Evolutionary conservation across 106 monocot genomes (phyloP).

Genomic region (Dendrobium officinale): DNA sequence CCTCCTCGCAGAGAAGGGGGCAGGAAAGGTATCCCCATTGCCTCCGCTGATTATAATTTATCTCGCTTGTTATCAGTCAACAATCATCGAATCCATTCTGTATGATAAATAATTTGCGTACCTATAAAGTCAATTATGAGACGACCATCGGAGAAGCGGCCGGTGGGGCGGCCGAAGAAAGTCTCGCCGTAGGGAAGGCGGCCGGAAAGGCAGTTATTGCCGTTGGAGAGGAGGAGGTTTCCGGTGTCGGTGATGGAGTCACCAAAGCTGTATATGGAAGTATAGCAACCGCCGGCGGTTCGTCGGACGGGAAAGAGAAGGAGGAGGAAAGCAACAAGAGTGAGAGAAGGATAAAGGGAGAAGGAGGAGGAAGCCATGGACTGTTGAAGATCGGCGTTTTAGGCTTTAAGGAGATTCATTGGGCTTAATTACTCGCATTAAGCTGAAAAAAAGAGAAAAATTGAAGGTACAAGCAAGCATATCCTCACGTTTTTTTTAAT

Average conservation of each 20-base stretch:
- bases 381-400: too few species aligned
- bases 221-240: constrained; percentile 11
- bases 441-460: too few species aligned
- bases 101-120: constrained; percentile 7
- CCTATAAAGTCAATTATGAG: constrained; percentile 13
- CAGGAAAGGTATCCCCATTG: constrained; percentile 30
- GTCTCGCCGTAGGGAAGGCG: constrained; percentile 40
- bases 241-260: constrained; percentile 55
- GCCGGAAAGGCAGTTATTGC: neutral
- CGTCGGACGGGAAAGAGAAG: neutral
- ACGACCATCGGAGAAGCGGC: constrained; percentile 45
- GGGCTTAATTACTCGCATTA: too few species aligned
- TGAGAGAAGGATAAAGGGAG: neutral
- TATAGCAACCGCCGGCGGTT: constrained; percentile 12
- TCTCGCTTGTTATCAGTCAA: neutral
- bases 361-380: neutral
- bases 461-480: too few species aligned
- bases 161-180: constrained; percentile 46
- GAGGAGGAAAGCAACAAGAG: neutral
- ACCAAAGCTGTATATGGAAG: constrained; percentile 49
- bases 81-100: neutral
- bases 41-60: constrained; percentile 16
- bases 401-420: too few species aligned
- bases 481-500: too few species aligned
- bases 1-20: constrained; percentile 23